phyloP scores from a whole-genome alignment of 495 filamentous ascomycete species.

The Neurospora discreta region DNA sequence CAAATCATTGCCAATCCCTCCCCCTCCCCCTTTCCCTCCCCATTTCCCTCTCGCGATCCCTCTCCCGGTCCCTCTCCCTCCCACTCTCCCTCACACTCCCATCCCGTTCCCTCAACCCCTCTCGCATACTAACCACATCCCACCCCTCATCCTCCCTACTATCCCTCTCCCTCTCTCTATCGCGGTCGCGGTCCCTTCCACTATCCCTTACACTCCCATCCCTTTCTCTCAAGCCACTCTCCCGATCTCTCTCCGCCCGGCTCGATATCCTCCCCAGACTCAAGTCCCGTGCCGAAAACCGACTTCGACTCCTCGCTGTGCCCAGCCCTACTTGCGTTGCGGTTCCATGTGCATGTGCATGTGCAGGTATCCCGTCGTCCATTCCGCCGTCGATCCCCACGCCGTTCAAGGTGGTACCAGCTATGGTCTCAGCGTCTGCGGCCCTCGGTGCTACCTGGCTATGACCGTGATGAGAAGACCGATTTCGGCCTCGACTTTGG shows the following conservation, averaged over 20 bases:
- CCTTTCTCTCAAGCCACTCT: background rate
- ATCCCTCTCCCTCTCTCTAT: background rate
- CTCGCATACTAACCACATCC: background rate
- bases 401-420: background rate
- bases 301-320: background rate
- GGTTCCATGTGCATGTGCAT: background rate
- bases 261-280: background rate
- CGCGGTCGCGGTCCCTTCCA: background rate
- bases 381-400: background rate
- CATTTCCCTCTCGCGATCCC: background rate
- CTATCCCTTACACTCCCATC: background rate
- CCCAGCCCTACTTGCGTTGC: background rate
- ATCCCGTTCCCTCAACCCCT: background rate
- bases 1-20: no score
- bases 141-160: background rate
- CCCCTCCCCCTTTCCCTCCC: background rate
- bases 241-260: background rate
- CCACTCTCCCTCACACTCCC: background rate
- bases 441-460: background rate
- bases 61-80: background rate
- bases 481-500: background rate
- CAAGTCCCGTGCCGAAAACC: background rate
- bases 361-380: background rate
- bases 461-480: background rate
- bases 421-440: background rate